Percentiles rank a stretch among this genome's conserved stretches.
Conservation (phyloP, 2,329 filamentous ascomycete genomes). For the Fonsecaea nubica region DNA sequence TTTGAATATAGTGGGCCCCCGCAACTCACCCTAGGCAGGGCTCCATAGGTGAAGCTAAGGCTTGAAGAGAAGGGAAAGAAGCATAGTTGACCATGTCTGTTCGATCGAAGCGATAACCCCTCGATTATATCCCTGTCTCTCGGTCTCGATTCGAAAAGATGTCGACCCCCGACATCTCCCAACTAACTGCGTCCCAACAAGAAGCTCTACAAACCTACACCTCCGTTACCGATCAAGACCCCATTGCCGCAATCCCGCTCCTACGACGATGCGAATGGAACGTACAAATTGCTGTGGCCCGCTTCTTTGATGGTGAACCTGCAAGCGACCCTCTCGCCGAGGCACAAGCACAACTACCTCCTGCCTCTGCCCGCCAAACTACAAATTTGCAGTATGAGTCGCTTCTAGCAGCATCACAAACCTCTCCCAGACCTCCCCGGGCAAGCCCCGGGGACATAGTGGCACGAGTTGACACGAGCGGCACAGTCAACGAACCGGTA, state of each 20-base stretch:
- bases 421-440: constrained; percentile 34
- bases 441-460: constrained; percentile 38
- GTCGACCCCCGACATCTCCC: constrained; percentile 62
- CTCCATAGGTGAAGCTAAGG: neutral
- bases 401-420: constrained; percentile 49
- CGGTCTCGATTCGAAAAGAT: constrained; percentile 41
- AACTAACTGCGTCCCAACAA: constrained; percentile 79
- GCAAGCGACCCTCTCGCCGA: constrained; percentile 76
- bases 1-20: neutral
- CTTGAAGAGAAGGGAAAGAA: constrained; percentile 13
- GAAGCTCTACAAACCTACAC: constrained; percentile 86
- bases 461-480: constrained; percentile 75
- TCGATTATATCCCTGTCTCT: constrained; percentile 11
- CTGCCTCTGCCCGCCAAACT: constrained; percentile 66
- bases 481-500: constrained; percentile 64
- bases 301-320: constrained; percentile 96
- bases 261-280: constrained; percentile 94
- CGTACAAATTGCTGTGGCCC: constrained; percentile 93
- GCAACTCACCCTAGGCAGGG: neutral
- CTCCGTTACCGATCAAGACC: constrained; percentile 82
- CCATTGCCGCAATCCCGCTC: constrained; percentile 76
- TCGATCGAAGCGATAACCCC: constrained; percentile 17
- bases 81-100: constrained; percentile 24
- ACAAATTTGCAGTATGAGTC: constrained; percentile 75
- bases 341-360: constrained; percentile 70